Evolutionary conservation across 1,139 yeast species (phyloP).

Genomic region (Kluyveromyces sp.): DNA sequence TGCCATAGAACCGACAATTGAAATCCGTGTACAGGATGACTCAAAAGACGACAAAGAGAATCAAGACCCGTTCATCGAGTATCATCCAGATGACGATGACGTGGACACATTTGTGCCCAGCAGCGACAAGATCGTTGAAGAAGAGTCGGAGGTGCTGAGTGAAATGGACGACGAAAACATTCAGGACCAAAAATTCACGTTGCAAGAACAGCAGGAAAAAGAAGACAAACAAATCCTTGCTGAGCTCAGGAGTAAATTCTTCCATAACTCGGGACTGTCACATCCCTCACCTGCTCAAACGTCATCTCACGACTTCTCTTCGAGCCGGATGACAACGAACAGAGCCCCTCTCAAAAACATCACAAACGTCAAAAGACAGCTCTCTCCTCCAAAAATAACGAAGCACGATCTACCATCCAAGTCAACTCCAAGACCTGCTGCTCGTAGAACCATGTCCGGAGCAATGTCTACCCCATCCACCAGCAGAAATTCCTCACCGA

Average conservation of each 20-base stretch:
- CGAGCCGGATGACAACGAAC: not conserved
- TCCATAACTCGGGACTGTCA: not conserved
- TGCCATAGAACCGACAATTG: not conserved
- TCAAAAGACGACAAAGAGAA: not conserved
- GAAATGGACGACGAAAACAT: conserved; percentile 14
- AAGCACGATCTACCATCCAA: not conserved
- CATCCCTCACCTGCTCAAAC: not conserved
- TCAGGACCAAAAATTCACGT: not conserved
- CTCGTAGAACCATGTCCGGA: conserved; percentile 6
- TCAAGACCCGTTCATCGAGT: not conserved
- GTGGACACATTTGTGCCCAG: conserved; percentile 25
- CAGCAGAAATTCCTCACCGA: not conserved
- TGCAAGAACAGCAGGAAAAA: not conserved
- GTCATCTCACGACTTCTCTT: not conserved
- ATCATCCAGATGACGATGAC: conserved; percentile 8
- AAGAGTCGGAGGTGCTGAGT: conserved; percentile 27
- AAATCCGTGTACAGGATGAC: not conserved
- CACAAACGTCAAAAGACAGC: not conserved
- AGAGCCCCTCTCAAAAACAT: conserved; percentile 6
- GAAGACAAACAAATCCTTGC: conserved; percentile 8
- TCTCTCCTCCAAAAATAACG: not conserved
- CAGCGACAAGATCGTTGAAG: conserved; percentile 28
- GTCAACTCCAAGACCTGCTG: conserved; percentile 7
- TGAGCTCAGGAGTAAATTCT: conserved; percentile 11
- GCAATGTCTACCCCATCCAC: not conserved